Percentiles rank a stretch among this genome's conserved stretches.
Conservation (phyloP, 768 basidiomycete species). For the Leccinum boreale region DNA sequence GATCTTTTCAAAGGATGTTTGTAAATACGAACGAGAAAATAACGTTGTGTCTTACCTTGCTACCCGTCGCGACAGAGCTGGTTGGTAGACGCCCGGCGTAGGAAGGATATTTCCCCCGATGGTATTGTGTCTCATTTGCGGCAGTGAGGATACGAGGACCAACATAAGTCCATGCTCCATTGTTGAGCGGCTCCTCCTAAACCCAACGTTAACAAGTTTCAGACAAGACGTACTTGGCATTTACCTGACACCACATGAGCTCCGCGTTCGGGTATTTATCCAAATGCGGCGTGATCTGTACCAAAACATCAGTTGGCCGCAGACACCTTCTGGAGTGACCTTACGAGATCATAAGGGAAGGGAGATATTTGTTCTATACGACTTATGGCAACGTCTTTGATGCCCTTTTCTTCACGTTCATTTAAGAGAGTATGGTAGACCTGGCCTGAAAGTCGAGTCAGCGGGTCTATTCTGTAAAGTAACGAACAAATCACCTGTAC, state of each 20-base stretch:
- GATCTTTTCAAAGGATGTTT: conserved; percentile 41
- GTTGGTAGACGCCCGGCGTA: conserved; percentile 94
- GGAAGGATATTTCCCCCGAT: conserved; percentile 84
- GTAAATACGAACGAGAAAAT: neutral
- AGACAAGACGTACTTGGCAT: neutral
- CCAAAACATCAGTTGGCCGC: conserved; percentile 7
- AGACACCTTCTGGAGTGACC: conserved; percentile 21
- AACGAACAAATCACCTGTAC: conserved; percentile 51
- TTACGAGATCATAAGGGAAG: conserved; percentile 92
- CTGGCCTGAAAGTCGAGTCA: conserved; percentile 55
- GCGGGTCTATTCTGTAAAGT: neutral
- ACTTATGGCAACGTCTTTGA: conserved; percentile 93
- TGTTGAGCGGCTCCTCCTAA: conserved; percentile 93
- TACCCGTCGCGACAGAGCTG: conserved; percentile 88
- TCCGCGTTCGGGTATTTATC: conserved; percentile 97
- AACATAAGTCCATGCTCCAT: conserved; percentile 96
- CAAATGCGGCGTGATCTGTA: conserved; percentile 83
- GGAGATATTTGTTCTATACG: conserved; percentile 94
- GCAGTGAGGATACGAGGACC: conserved; percentile 93
- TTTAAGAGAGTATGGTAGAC: conserved; percentile 88
- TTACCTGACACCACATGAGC: conserved; percentile 86
- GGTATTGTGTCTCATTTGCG: conserved; percentile 85
- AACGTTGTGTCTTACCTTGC: conserved; percentile 56
- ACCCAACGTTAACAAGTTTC: conserved; percentile 4
- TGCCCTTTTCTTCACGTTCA: conserved; percentile 87